A percentile compares a stretch with the other conserved stretches of the same genome.
phyloP scores from a whole-genome alignment of 2,329 filamentous ascomycete species.

The Cladosporium sp. region DNA sequence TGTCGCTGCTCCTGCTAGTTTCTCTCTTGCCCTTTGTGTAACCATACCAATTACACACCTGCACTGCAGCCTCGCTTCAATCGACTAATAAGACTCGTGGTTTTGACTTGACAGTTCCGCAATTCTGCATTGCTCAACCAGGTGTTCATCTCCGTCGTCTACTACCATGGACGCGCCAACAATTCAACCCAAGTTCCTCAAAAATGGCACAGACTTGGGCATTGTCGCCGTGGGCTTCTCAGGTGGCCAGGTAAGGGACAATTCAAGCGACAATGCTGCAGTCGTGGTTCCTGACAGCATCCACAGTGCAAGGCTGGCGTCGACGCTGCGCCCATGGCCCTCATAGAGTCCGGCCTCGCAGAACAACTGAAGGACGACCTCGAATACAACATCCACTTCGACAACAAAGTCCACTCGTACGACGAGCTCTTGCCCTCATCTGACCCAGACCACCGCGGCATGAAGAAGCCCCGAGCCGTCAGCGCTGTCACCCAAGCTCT shows the following conservation, averaged over 20 bases:
- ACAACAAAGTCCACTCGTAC: constrained; percentile 78
- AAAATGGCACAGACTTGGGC: constrained; percentile 73
- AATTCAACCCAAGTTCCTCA: constrained; percentile 70
- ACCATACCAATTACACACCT: background rate
- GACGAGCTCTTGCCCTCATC: constrained; percentile 63
- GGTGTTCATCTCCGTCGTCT: background rate
- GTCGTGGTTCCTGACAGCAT: constrained; percentile 6
- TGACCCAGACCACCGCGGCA: constrained; percentile 79
- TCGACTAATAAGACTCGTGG: background rate
- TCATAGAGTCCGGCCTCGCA: constrained; percentile 85
- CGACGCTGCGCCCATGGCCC: constrained; percentile 81
- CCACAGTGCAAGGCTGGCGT: constrained; percentile 83
- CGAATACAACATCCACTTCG: constrained; percentile 81
- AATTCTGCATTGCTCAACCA: background rate
- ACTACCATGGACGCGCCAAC: constrained; percentile 48
- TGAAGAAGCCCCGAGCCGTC: constrained; percentile 89
- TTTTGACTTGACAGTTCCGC: background rate
- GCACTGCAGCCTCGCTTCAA: background rate
- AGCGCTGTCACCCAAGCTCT: constrained; percentile 79
- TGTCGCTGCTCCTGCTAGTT: background rate
- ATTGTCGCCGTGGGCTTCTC: constrained; percentile 95
- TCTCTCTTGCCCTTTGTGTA: background rate
- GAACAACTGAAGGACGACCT: constrained; percentile 78
- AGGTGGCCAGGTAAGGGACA: constrained; percentile 72
- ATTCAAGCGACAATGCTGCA: background rate